Conservation (phyloP, 2,329 filamentous ascomycete genomes). For the Aspergillus fijiensis region DNA sequence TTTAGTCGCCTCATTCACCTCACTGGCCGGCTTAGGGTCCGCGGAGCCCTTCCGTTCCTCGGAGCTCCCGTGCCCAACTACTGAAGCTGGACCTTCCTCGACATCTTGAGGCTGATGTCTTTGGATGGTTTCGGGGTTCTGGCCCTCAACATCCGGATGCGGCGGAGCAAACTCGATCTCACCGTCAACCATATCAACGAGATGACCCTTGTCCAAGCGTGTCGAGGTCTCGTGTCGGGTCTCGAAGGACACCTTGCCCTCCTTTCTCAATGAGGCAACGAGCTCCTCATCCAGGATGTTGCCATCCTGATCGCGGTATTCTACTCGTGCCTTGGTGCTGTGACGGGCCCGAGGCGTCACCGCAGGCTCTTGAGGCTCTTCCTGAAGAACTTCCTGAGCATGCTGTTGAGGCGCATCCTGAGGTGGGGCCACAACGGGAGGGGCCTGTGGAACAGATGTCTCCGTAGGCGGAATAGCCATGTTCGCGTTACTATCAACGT, state of each 20-base stretch:
- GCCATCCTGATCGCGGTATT: slow-evolving; percentile 93
- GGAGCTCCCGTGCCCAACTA: slow-evolving; percentile 39
- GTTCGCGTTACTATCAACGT: slow-evolving; percentile 17
- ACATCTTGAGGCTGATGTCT: slow-evolving; percentile 37
- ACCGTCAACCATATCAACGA: slow-evolving; percentile 54
- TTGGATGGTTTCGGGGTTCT: slow-evolving; percentile 56
- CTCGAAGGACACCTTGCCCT: slow-evolving; percentile 93
- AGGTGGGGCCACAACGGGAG: slow-evolving; percentile 13
- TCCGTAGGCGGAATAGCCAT: slow-evolving; percentile 27
- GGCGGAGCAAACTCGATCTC: slow-evolving; percentile 47
- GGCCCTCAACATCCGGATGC: slow-evolving; percentile 58
- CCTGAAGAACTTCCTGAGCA: slow-evolving; percentile 20
- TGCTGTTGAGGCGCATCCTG: slow-evolving; percentile 20
- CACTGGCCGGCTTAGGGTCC: slow-evolving; percentile 48
- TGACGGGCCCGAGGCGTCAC: slow-evolving; percentile 36
- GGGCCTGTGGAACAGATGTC: slow-evolving; percentile 13
- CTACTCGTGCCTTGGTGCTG: slow-evolving; percentile 74
- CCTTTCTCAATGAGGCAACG: slow-evolving; percentile 67
- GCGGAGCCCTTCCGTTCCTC: slow-evolving; percentile 36
- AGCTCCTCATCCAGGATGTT: slow-evolving; percentile 82
- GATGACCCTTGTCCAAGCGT: slow-evolving; percentile 73
- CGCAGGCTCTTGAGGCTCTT: slow-evolving; percentile 25
- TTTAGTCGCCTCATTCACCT: slow-evolving; percentile 48
- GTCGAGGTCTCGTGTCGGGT: slow-evolving; percentile 96
- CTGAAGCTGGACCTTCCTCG: slow-evolving; percentile 42